Conservation (phyloP, 305 asterid genomes). For the Fraxinus albicans region DNA sequence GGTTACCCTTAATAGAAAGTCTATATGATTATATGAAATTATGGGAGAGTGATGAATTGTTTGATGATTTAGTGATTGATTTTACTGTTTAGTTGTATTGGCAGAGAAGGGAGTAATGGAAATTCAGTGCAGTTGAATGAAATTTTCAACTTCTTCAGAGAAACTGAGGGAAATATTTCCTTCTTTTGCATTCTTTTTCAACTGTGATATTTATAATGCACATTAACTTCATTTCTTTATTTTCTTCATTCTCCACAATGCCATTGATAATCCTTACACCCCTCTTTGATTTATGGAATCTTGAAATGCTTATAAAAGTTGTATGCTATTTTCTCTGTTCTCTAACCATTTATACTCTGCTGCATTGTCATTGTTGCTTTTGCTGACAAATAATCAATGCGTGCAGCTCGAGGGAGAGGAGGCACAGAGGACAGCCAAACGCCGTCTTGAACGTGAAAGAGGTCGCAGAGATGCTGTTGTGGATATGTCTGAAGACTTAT, state of each 20-base stretch:
- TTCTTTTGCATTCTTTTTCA: not conserved
- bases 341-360: slow-evolving; percentile 7
- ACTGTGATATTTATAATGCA: not conserved
- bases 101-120: not conserved
- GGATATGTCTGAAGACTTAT: slow-evolving; percentile 94
- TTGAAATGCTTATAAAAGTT: not conserved
- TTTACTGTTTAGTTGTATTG: slow-evolving; percentile 2
- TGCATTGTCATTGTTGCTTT: slow-evolving; percentile 7
- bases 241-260: not conserved
- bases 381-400: slow-evolving; percentile 12
- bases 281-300: not conserved
- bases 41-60: not conserved
- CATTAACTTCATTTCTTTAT: not conserved
- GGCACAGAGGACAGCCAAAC: slow-evolving; percentile 73
- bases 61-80: not conserved
- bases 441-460: slow-evolving; percentile 84
- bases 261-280: not conserved
- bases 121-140: not conserved
- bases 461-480: slow-evolving; percentile 98
- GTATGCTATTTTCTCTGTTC: slow-evolving; percentile 8
- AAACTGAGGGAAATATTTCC: not conserved
- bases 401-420: slow-evolving; percentile 83
- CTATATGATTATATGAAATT: not conserved
- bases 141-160: not conserved
- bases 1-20: not conserved